Conservation (phyloP, 371 early-diverging fungal species). For the Capniomyces stellatus region DNA sequence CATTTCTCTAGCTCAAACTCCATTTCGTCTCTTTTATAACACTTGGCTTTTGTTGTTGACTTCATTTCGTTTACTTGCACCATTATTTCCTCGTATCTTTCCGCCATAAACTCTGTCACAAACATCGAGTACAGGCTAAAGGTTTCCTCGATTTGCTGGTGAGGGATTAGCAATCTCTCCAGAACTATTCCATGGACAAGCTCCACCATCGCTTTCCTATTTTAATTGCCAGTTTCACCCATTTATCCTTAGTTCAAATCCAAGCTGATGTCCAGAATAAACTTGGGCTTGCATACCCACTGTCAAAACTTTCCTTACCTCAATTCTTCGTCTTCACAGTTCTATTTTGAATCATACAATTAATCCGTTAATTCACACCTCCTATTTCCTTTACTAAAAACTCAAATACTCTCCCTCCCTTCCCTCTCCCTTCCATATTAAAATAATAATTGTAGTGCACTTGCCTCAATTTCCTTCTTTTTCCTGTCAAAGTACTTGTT, state of each 20-base stretch:
- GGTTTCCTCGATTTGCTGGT: constrained; percentile 3
- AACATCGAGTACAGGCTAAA: constrained; percentile 4
- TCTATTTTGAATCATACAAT: too few relatives aligned
- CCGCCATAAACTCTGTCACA: constrained; percentile 1
- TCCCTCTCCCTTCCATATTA: neutral
- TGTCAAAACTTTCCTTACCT: too few relatives aligned
- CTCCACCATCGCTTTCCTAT: neutral
- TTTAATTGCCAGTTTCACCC: too few relatives aligned
- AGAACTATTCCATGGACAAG: neutral
- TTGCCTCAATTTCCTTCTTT: neutral
- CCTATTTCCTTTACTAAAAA: too few relatives aligned
- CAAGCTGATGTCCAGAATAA: too few relatives aligned
- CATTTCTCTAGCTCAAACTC: neutral
- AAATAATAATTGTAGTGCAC: too few relatives aligned
- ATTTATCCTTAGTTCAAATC: too few relatives aligned
- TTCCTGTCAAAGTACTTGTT: neutral
- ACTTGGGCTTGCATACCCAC: too few relatives aligned
- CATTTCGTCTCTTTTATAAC: neutral
- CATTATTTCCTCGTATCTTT: constrained; percentile 3
- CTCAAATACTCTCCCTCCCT: neutral
- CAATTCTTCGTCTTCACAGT: too few relatives aligned
- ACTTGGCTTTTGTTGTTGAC: neutral
- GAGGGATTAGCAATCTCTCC: neutral
- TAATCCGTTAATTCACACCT: too few relatives aligned
- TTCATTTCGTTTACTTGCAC: constrained; percentile 3